Percentiles rank a stretch among this genome's conserved stretches.
Evolutionary conservation across 2,329 filamentous ascomycete genomes (phyloP).

Genomic region (Dactylella cylindrospora): DNA sequence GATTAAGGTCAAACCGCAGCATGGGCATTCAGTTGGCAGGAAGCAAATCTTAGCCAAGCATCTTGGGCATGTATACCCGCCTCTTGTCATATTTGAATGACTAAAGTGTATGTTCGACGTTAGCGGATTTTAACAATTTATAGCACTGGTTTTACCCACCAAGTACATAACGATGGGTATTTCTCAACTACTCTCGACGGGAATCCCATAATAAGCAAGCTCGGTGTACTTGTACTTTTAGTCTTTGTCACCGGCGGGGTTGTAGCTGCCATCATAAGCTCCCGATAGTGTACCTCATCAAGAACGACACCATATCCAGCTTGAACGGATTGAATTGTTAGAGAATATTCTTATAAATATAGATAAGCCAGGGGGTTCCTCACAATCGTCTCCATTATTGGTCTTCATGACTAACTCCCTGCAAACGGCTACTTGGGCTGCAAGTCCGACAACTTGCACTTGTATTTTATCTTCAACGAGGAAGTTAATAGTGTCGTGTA

Average conservation of each 20-base stretch:
- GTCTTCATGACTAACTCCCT: slow-evolving; percentile 83
- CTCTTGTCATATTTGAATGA: slow-evolving; percentile 52
- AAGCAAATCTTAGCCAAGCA: slow-evolving; percentile 87
- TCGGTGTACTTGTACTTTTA: slow-evolving; percentile 61
- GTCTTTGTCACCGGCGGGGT: slow-evolving; percentile 82
- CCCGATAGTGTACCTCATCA: slow-evolving; percentile 82
- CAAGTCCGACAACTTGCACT: slow-evolving; percentile 84
- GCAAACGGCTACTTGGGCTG: slow-evolving; percentile 90
- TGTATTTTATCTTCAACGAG: slow-evolving; percentile 81
- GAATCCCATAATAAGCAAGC: slow-evolving; percentile 96
- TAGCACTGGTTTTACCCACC: slow-evolving; percentile 53
- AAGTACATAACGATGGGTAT: slow-evolving; percentile 77
- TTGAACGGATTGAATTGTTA: neutral
- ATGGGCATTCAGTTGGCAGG: slow-evolving; percentile 85
- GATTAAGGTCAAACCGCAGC: slow-evolving; percentile 87
- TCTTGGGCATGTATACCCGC: slow-evolving; percentile 87
- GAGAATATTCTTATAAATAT: neutral
- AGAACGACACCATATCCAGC: slow-evolving; percentile 76
- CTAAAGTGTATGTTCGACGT: slow-evolving; percentile 5
- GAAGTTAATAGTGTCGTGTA: slow-evolving; percentile 80
- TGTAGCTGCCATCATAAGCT: slow-evolving; percentile 83
- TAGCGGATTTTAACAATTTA: too few species aligned
- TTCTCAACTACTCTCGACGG: slow-evolving; percentile 79
- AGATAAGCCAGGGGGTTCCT: neutral
- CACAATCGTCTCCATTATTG: slow-evolving; percentile 72